These are phyloP conservation scores for Salix brachista DNA, from an alignment of 345 rosid genomes.

Conservation along the genomic window DNA sequence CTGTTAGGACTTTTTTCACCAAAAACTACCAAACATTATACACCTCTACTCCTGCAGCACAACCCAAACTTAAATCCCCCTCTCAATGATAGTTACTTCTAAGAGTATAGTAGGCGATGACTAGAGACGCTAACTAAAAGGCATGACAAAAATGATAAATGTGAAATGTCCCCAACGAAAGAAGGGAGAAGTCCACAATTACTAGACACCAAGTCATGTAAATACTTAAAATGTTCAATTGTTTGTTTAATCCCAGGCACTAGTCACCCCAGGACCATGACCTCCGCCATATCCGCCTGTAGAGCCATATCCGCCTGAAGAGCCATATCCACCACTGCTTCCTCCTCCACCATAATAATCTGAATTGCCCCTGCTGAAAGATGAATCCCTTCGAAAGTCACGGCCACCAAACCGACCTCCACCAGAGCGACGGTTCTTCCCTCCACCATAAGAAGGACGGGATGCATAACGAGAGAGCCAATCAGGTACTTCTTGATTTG, in stretches of 20 bases:
- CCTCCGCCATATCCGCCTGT: conserved; percentile 46
- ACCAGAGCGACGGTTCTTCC: conserved; percentile 70
- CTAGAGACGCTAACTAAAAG: conserved; percentile 23
- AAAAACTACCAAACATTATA: conserved; percentile 32
- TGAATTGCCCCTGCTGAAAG: conserved; percentile 51
- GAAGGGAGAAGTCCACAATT: conserved; percentile 19
- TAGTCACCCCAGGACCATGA: conserved; percentile 49
- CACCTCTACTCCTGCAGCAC: conserved; percentile 24
- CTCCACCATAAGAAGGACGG: conserved; percentile 53
- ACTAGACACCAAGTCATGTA: conserved; percentile 13
- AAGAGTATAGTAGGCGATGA: conserved; percentile 16
- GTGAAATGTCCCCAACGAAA: conserved; percentile 2
- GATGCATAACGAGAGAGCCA: conserved; percentile 87
- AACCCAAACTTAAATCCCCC: conserved; percentile 31
- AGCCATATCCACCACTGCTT: conserved; percentile 21
- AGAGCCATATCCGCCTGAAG: conserved; percentile 14
- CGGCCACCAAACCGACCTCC: conserved; percentile 93
- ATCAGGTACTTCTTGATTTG: conserved; percentile 90
- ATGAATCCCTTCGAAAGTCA: conserved; percentile 71
- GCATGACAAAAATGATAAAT: background rate
- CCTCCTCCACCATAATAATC: conserved; percentile 59
- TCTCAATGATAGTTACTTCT: conserved; percentile 27
- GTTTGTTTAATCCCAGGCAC: conserved; percentile 64
- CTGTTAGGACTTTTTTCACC: conserved; percentile 23
- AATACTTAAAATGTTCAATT: conserved; percentile 7